Percentiles rank a stretch among this genome's conserved stretches.
These are phyloP conservation scores for Boletus sp. DNA, from an alignment of 1,284 basidiomycete genomes.

Conservation along the genomic window DNA sequence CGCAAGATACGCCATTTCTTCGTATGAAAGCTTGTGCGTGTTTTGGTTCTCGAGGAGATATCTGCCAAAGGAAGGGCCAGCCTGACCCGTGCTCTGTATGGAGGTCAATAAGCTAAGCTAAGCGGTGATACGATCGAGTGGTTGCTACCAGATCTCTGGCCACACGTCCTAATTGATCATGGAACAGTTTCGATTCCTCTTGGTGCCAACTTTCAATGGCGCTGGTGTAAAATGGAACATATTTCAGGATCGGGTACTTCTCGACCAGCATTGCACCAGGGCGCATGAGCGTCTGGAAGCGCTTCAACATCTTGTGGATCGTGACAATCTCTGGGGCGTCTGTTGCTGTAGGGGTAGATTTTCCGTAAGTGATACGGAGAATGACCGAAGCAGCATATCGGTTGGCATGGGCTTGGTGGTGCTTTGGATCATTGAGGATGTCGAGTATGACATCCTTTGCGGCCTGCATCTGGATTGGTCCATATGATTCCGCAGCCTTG, in stretches of 20 bases:
- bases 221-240: constrained; percentile 44
- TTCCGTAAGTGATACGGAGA: constrained; percentile 53
- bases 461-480: constrained; percentile 41
- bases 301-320: constrained; percentile 42
- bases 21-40: constrained; percentile 32
- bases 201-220: constrained; percentile 42
- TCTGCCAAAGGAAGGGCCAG: constrained; percentile 35
- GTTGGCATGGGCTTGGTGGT: constrained; percentile 42
- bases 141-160: constrained; percentile 39
- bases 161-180: constrained; percentile 41
- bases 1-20: constrained; percentile 46
- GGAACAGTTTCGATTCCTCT: constrained; percentile 49
- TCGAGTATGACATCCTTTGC: constrained; percentile 46
- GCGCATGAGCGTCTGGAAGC: constrained; percentile 43
- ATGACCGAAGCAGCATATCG: constrained; percentile 53
- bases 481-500: constrained; percentile 41
- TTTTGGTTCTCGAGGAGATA: constrained; percentile 39
- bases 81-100: constrained; percentile 24
- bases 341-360: constrained; percentile 46
- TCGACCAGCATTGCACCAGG: constrained; percentile 47
- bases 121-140: too few relatives aligned
- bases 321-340: constrained; percentile 46
- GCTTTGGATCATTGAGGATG: constrained; percentile 42
- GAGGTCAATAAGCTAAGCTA: not conserved
- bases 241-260: constrained; percentile 43